These are phyloP conservation scores for Leptographium flavum DNA, from an alignment of 2,329 filamentous ascomycete species.

Conservation along the genomic window DNA sequence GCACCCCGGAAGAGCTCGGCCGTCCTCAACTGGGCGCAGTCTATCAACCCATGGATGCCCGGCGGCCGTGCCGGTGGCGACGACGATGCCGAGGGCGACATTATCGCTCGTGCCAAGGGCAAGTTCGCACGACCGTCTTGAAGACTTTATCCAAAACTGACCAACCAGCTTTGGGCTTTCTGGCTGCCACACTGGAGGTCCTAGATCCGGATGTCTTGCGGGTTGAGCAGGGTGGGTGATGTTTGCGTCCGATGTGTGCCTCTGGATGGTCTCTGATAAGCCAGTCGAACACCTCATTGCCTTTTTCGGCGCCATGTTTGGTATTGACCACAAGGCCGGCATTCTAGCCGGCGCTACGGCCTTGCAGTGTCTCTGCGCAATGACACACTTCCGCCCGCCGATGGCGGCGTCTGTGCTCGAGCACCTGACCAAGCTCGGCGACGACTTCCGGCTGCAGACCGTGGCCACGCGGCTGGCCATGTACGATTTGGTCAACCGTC, in stretches of 20 bases:
- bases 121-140: no score
- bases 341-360: conserved; percentile 39
- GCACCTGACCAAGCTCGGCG: conserved; percentile 34
- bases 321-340: conserved; percentile 44
- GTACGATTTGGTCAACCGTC: conserved; percentile 31
- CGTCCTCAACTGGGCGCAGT: conserved; percentile 13
- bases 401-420: conserved; percentile 34
- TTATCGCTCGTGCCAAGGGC: conserved; percentile 39
- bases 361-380: conserved; percentile 31
- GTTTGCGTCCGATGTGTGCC: not conserved
- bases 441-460: conserved; percentile 41
- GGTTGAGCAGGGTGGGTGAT: conserved; percentile 30
- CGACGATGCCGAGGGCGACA: conserved; percentile 21
- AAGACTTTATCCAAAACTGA: no score
- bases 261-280: not conserved
- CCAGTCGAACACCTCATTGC: conserved; percentile 21
- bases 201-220: conserved; percentile 31
- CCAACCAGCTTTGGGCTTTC: conserved; percentile 37
- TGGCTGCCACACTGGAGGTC: conserved; percentile 37
- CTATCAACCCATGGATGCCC: conserved; percentile 22
- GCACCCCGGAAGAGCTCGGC: conserved; percentile 12
- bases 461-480: conserved; percentile 36
- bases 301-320: conserved; percentile 46
- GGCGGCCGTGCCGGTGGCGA: conserved; percentile 3
- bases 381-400: conserved; percentile 35